Evolutionary conservation across 495 filamentous ascomycete genomes (phyloP), one percentile per base, ranked within the genome.

Genomic region (Penicillium coprophilum): DNA sequence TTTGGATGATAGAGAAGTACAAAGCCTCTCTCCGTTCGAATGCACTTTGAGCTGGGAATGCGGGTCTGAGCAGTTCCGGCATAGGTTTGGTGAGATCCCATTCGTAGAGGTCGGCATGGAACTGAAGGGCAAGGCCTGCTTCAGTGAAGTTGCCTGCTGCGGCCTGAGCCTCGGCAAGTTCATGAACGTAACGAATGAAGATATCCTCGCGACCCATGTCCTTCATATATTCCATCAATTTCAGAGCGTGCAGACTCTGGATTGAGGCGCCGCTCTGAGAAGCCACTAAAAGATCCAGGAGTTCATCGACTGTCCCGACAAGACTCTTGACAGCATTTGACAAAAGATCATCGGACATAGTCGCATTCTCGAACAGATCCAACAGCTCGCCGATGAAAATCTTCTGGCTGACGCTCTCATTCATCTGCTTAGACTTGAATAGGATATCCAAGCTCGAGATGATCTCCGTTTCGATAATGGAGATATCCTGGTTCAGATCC

Each of bases 161-260:
- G 4, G 82, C 80, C 71, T 97, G 94, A 5, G 91, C 75, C 47
- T 86, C 78, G 12, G 91, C 90, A 3, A 99, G 80, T 68, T 96
- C 91, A 65, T 99, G 95, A 23, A 97, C 92, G 66, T 97, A 97
- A 55, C 91, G 87, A 60, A 96, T 89, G 69, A 92, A 99, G 58
- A 97, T 96, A 66, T 96, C 92, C 68, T 96, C 92, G 65, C 95
- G 95, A 60, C 93, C 89, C 90, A 96, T 94, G 67, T 97, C 93
- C 67, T 90, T 87, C 70, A 97, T 82, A 74, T 96, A 97, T 60
- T 96, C 90, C 94, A 97, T 96, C 36, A 98, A 73, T 63, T 90
- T 84, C 45, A 97, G 78, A 2, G 91, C 91, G 67, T 97, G 89
- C 66, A 95, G 86, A 15, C 91, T 89, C 60, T 95, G 90, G 1